These are phyloP conservation scores for Lentinula lateritia DNA, from an alignment of 768 basidiomycete species.

Conservation along the genomic window DNA sequence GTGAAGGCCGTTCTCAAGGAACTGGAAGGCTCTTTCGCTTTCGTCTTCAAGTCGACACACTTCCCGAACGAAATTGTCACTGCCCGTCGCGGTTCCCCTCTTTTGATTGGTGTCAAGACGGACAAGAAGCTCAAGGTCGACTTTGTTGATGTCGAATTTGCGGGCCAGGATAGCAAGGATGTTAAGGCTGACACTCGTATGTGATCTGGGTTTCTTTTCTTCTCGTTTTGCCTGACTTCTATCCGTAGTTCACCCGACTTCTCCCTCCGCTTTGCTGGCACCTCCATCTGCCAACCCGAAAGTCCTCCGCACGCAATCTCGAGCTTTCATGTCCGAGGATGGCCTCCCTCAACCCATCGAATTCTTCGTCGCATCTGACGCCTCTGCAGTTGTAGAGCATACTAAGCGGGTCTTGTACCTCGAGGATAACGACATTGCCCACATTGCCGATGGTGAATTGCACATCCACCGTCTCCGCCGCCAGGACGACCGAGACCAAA, in stretches of 20 bases:
- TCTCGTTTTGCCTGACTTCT: neutral
- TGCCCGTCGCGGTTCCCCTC: slow-evolving; percentile 93
- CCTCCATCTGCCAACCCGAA: slow-evolving; percentile 66
- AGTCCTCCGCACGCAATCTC: slow-evolving; percentile 89
- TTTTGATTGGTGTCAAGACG: slow-evolving; percentile 97
- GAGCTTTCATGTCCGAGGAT: slow-evolving; percentile 98
- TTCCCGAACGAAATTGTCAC: slow-evolving; percentile 96
- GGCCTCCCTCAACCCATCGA: slow-evolving; percentile 98
- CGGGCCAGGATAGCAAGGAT: slow-evolving; percentile 57
- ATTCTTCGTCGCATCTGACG: slow-evolving; percentile 98
- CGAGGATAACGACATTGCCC: slow-evolving; percentile 98
- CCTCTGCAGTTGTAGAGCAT: slow-evolving; percentile 94
- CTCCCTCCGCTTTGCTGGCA: slow-evolving; percentile 56
- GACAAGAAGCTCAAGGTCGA: slow-evolving; percentile 99
- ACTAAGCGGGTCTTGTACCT: slow-evolving; percentile 98
- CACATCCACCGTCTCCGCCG: slow-evolving; percentile 98
- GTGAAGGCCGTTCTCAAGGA: slow-evolving; percentile 96
- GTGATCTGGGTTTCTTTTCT: slow-evolving; percentile 16
- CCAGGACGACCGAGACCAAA: slow-evolving; percentile 65
- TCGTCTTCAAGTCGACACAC: slow-evolving; percentile 96
- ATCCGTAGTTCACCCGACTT: slow-evolving; percentile 37
- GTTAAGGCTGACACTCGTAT: slow-evolving; percentile 34
- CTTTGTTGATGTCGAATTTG: slow-evolving; percentile 97
- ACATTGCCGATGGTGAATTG: slow-evolving; percentile 93
- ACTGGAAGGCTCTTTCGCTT: slow-evolving; percentile 97